A percentile compares a stretch with the other conserved stretches of the same genome.
These are phyloP conservation scores for Mimosa pudica DNA, from an alignment of 306 rosid species.

Conservation along the genomic window DNA sequence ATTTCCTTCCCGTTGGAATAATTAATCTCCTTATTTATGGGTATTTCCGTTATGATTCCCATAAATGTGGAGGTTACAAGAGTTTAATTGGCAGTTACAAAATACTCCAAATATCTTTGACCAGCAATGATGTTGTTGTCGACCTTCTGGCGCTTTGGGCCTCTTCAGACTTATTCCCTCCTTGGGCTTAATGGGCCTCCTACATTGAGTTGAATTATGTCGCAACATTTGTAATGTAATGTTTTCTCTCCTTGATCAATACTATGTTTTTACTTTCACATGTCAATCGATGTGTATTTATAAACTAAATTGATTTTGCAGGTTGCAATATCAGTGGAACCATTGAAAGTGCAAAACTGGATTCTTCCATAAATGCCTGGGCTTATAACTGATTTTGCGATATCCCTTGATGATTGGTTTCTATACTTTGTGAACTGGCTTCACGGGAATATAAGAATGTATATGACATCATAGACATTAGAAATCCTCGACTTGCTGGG, in stretches of 20 bases:
- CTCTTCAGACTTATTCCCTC: too few species aligned
- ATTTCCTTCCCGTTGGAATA: too few species aligned
- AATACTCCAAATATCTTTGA: too few species aligned
- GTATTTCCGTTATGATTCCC: too few species aligned
- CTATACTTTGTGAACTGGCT: slow-evolving; percentile 4
- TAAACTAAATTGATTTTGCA: neutral
- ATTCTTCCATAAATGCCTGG: neutral
- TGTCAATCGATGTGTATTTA: neutral
- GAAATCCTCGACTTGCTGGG: neutral
- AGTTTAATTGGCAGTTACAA: too few species aligned
- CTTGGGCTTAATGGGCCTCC: too few species aligned
- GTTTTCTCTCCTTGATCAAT: neutral
- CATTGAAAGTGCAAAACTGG: slow-evolving; percentile 2
- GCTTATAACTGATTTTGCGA: neutral
- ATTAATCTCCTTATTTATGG: too few species aligned
- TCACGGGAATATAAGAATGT: neutral
- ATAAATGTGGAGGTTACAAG: too few species aligned
- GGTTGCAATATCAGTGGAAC: neutral
- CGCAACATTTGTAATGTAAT: too few species aligned
- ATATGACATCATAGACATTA: neutral
- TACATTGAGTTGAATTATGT: too few species aligned
- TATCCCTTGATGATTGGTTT: neutral
- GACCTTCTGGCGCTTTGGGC: too few species aligned
- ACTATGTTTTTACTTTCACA: neutral
- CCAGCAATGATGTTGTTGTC: too few species aligned